These are phyloP conservation scores for Tuber borchii DNA, from an alignment of 495 filamentous ascomycete species.

Conservation along the genomic window DNA sequence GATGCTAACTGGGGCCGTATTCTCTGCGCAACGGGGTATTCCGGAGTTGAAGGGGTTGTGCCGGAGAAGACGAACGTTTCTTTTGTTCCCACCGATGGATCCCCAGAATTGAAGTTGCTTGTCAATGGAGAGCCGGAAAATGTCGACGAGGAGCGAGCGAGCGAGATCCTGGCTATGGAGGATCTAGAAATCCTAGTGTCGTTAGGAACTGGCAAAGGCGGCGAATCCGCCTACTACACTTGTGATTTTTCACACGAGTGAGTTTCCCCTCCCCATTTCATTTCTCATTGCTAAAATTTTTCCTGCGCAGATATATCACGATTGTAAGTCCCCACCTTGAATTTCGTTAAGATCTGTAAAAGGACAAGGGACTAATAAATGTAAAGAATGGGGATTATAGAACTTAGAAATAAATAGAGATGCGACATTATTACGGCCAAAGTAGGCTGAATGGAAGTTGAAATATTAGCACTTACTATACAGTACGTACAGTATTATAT, in stretches of 20 bases:
- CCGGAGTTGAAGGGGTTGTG: constrained; percentile 59
- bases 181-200: constrained; percentile 74
- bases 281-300: constrained; percentile 15
- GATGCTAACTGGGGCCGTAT: constrained; percentile 99
- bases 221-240: constrained; percentile 84
- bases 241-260: constrained; percentile 99
- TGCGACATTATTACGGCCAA: not conserved
- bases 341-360: not conserved
- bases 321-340: constrained; percentile 31
- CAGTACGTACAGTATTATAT: not conserved
- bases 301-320: constrained; percentile 31
- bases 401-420: constrained; percentile 21
- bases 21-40: constrained; percentile 88
- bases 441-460: constrained; percentile 1
- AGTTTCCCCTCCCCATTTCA: constrained; percentile 40
- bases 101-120: constrained; percentile 70
- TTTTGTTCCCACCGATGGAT: constrained; percentile 81
- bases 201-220: constrained; percentile 59
- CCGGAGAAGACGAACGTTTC: constrained; percentile 85
- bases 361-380: constrained; percentile 18
- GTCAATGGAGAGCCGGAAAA: constrained; percentile 85
- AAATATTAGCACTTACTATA: constrained; percentile 21
- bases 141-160: constrained; percentile 84
- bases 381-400: constrained; percentile 40
- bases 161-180: constrained; percentile 77